phyloP scores from a whole-genome alignment of 2,329 filamentous ascomycete species.

The Aspergillus quadricinctus region DNA sequence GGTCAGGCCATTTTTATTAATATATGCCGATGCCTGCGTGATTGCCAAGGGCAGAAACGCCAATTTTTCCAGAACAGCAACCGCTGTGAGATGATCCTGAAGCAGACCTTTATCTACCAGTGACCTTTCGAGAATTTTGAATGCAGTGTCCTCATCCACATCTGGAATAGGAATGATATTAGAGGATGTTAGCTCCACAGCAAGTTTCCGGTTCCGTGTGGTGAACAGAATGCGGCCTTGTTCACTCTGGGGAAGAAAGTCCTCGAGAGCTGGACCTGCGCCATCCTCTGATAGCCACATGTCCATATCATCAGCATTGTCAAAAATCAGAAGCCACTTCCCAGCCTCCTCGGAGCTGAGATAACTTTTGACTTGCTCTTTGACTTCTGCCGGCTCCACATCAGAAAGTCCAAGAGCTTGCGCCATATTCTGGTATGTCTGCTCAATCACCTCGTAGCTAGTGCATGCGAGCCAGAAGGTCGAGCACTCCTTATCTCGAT shows the following conservation, averaged over 20 bases:
- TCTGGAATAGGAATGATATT: conserved; percentile 14
- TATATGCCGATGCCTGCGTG: conserved; percentile 20
- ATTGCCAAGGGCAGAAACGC: conserved; percentile 24
- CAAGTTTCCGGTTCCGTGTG: conserved; percentile 16
- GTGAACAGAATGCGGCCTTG: conserved; percentile 26
- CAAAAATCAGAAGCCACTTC: conserved; percentile 22
- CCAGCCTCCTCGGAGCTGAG: conserved; percentile 8
- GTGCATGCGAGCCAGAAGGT: conserved; percentile 27
- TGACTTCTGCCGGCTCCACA: conserved; percentile 1
- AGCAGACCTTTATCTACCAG: conserved; percentile 6
- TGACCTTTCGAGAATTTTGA: conserved; percentile 1
- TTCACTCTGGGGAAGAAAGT: conserved; percentile 15
- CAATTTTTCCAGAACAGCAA: conserved; percentile 14
- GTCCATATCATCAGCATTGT: conserved; percentile 20
- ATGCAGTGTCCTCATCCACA: conserved; percentile 9
- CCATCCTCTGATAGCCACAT: conserved; percentile 9
- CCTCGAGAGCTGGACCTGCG: background rate
- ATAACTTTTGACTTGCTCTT: conserved; percentile 6
- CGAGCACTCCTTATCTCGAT: conserved; percentile 12
- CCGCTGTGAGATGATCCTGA: conserved; percentile 2
- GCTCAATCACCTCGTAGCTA: conserved; percentile 13
- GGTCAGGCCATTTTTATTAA: conserved; percentile 4
- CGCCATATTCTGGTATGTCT: conserved; percentile 10
- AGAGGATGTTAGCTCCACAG: conserved; percentile 13
- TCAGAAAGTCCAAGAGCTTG: conserved; percentile 3